Evolutionary conservation across 345 rosid genomes (phyloP), one percentile per base, ranked within the genome.

Genomic region (Crucihimalaya himalaica): DNA sequence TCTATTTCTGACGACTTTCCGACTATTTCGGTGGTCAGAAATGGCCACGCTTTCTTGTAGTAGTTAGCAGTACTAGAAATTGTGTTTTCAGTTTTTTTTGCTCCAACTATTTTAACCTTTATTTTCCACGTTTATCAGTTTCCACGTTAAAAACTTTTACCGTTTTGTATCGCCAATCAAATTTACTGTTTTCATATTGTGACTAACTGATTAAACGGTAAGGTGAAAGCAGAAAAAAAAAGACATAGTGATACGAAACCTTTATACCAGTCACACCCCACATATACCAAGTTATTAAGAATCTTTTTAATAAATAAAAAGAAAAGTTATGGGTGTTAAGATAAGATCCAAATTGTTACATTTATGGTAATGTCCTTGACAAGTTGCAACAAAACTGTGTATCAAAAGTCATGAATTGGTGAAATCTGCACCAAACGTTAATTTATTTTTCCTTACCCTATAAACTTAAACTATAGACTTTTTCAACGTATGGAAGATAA

Each of bases 321-420:
- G 5, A 42, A 42, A 42, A 42, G 18, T 42, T 42, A 15, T 42
- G 47, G 47, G 18, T 42, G n/a, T 12, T 14, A 42, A 42, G 16
- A 39, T 39, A 61, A 20, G 69, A 20, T 28, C 39, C 2, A 60
- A 37, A 50, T 2, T 46, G 59, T 60, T 58, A 39, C 34, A 40
- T 29, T 40, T 19, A 40, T 51, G 54, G 59, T 13, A 50, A 39
- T 48, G 31, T 19, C 12, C 1, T 62, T 20, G 50, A 48, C 75
- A 52, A 40, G 32, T 37, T 72, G 53, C 28, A 39, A 25, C 51
- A 9, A 39, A 13, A 5, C 9, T 52, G 18, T 19, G 13, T 50
- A 40, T 40, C 31, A 52, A 50, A 71, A 50, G 60, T 71, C 61
- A 51, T 25, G 16, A 19, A 51, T 53, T 20, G 76, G 63, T 63